Base-by-base conservation (phyloP, 257 asterid genomes). In the Dorcoceras hygrometricum region DNA sequence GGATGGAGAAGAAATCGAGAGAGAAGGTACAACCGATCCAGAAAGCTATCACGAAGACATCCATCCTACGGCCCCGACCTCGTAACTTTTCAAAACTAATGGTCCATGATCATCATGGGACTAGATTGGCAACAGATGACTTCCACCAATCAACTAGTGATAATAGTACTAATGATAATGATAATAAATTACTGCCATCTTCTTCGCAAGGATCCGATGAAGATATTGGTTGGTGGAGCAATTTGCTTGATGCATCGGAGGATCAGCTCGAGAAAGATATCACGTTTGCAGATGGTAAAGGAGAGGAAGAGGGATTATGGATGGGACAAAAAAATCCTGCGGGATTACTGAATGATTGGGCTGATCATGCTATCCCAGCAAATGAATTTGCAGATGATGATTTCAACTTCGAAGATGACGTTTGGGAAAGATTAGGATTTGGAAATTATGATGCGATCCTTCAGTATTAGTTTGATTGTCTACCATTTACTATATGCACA, bases 1-100 rank as follows among this genome's bases (percentile, higher is more conserved):
- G 53, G 34, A 36, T 56, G 0, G 57, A 56, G 39, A 77, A 54
- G 62, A 74, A 46, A 34, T 9, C 43, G 50, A 16, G 23, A 22
- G 32, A n/a, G 57, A 11, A 20, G 3, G 19, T 18, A 6, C 11
- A 5, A 0, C 26, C 5, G 10, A 57, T 3, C 72, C 28, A 12
- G 14, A 25, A 14, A 39, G 11, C 57, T 7, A 22, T 23, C 24
- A n/a, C 57, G 12, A 25, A 34, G 18, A 20, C 57, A 8, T 61
- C 34, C 9, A 27, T 66, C 71, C 18, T 73, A 0, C 66, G 55
- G 57, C 77, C 77, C 4, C 67, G 27, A 63, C 77, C 77, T 60
- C 65, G 65, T 57, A 66, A 50, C 69, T 67, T 73, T 53, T 12
- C 57, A 0, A 61, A 19, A 6, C 23, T 50, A 32, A 23, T 29